Base-by-base conservation (phyloP, 2,329 filamentous ascomycete species). In the Cladosporium sp. region DNA sequence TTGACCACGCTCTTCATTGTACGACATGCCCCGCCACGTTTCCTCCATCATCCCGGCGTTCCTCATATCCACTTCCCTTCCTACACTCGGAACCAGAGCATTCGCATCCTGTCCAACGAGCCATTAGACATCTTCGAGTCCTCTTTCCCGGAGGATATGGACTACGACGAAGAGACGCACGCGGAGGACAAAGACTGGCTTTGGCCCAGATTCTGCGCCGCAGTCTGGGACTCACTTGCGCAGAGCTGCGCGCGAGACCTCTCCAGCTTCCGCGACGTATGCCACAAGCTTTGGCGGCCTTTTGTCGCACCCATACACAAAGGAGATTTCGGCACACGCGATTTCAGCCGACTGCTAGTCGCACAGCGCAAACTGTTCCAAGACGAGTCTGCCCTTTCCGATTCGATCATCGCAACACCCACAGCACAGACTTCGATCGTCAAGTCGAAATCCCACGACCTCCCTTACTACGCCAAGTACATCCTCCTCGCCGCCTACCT, bases 191-290 rank as follows among this genome's bases (percentile, higher is more conserved):
- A 85, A 9, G 67, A 72, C 19, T 86, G 86, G 70, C 79, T 92
- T 13, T 93, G 87, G 86, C 75, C 82, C 11, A 84, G 89, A 42
- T 97, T 95, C 73, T 82, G 85, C 56, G 82, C 82, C 45, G 88
- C 89, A 4, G 83, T 95, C 11, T 93, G 95, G 77, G 93, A 98
- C 66, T 84, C 91, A 1, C 77, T 97, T 10, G 83, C 86, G 45
- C 88, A 86, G 58, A 83, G 89, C 43, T 89, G 89, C 3, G 86
- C 86, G 1, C 83, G 90, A 46, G 90, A 92, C 35, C 77, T 97
- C 11, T 78, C 86, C 1, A 80, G 81, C 9, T 90, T 95, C 60
- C 77, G 76, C 3, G 79, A 81, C 34, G 81, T 86, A 46, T 90
- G 87, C 64, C 70, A 81, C 45, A 81, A 84, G 41, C 78, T 97